A percentile compares a stretch with the other conserved stretches of the same genome.
Evolutionary conservation across 805 yeast species (phyloP).

Genomic region (Barnettozyma pratensis): DNA sequence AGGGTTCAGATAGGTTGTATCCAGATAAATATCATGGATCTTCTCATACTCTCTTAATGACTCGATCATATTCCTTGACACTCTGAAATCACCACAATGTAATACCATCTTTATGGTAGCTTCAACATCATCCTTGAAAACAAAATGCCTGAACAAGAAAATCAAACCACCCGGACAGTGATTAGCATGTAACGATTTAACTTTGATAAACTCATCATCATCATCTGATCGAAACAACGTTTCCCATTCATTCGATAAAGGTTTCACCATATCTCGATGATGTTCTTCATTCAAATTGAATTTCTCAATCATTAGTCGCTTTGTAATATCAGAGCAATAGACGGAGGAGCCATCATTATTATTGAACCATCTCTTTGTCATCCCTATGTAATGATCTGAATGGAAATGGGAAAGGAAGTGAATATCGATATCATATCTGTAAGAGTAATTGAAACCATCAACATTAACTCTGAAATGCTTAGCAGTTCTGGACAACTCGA

Average conservation of each 20-base stretch:
- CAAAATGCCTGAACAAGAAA: slow-evolving; percentile 55
- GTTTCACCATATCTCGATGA: not conserved
- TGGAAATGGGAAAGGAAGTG: slow-evolving; percentile 84
- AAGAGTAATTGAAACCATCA: slow-evolving; percentile 57
- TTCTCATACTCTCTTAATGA: slow-evolving; percentile 13
- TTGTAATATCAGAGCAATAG: slow-evolving; percentile 70
- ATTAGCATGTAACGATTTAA: slow-evolving; percentile 74
- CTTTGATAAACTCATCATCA: slow-evolving; percentile 38
- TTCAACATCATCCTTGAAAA: slow-evolving; percentile 27
- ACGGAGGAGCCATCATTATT: slow-evolving; percentile 47
- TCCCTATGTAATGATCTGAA: slow-evolving; percentile 90
- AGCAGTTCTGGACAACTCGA: slow-evolving; percentile 23
- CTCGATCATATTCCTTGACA: slow-evolving; percentile 39
- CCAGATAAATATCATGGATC: slow-evolving; percentile 69
- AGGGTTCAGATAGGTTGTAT: slow-evolving; percentile 85
- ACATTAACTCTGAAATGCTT: slow-evolving; percentile 39
- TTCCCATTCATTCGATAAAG: not conserved
- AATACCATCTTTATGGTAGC: slow-evolving; percentile 34
- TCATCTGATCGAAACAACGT: not conserved
- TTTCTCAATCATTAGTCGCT: slow-evolving; percentile 50
- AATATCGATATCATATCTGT: slow-evolving; percentile 36
- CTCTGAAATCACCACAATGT: slow-evolving; percentile 95
- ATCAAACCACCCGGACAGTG: slow-evolving; percentile 97
- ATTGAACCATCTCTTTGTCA: slow-evolving; percentile 64
- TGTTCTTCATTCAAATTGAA: slow-evolving; percentile 24